A percentile compares a stretch with the other conserved stretches of the same genome.
phyloP scores from a whole-genome alignment of 345 rosid species.

The Bruguiera gymnorhiza region DNA sequence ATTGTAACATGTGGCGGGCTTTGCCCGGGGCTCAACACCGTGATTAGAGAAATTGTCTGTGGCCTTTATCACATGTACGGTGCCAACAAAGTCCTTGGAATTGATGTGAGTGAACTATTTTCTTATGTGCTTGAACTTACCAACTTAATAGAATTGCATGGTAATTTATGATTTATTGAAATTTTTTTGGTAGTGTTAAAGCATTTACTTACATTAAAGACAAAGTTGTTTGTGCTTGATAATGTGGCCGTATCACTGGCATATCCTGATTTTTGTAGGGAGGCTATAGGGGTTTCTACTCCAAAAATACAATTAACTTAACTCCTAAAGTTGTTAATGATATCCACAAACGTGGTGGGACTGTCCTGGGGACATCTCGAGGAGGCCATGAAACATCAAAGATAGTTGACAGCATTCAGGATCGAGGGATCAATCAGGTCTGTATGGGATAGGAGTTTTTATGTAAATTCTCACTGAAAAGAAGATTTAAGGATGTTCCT shows the following conservation, averaged over 20 bases:
- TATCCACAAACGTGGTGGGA: constrained; percentile 82
- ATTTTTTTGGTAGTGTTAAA: neutral
- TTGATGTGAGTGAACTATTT: constrained; percentile 35
- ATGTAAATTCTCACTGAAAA: neutral
- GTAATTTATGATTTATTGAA: neutral
- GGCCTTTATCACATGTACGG: constrained; percentile 44
- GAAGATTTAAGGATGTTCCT: neutral
- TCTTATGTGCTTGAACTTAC: constrained; percentile 5
- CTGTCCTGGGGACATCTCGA: constrained; percentile 71
- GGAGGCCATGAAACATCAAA: constrained; percentile 74
- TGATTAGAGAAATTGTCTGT: constrained; percentile 46
- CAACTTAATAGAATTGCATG: neutral
- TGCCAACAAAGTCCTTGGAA: constrained; percentile 35
- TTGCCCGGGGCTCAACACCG: constrained; percentile 46
- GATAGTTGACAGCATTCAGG: constrained; percentile 83
- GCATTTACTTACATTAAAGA: neutral
- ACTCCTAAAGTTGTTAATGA: constrained; percentile 62
- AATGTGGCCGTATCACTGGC: neutral
- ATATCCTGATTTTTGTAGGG: constrained; percentile 43
- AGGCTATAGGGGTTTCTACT: constrained; percentile 77
- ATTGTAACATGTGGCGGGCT: constrained; percentile 48
- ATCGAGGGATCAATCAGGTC: constrained; percentile 82
- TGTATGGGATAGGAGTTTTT: constrained; percentile 2
- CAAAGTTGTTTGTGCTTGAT: neutral
- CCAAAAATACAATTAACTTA: constrained; percentile 54